These are phyloP conservation scores for Plasmodium vivax DNA, from an alignment of 169 alveolate species.

Conservation along the genomic window DNA sequence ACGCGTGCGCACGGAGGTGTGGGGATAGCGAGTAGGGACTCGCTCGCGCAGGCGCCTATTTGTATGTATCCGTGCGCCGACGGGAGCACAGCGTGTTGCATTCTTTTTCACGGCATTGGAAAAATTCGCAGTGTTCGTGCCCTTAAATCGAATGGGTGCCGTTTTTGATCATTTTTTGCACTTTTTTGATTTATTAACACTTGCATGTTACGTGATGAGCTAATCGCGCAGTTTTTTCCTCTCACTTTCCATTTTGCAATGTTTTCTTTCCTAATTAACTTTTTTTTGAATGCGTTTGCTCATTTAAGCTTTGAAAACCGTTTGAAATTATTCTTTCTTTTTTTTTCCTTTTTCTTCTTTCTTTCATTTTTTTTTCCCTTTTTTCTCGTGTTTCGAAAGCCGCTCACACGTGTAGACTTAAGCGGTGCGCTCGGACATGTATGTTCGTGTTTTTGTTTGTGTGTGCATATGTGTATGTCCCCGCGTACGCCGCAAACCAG, in stretches of 20 bases:
- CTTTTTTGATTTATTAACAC: not conserved
- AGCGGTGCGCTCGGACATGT: not conserved
- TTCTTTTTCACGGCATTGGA: not conserved
- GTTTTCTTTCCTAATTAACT: not conserved
- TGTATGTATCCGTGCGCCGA: not conserved
- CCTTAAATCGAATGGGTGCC: not conserved
- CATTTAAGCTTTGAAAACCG: conserved; percentile 9
- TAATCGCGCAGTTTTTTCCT: not conserved
- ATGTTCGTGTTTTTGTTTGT: conserved; percentile 4
- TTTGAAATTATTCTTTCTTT: not conserved
- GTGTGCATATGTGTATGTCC: not conserved
- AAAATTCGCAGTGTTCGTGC: not conserved
- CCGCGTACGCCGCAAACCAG: not conserved
- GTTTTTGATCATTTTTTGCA: not conserved
- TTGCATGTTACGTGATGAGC: not conserved
- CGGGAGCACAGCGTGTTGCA: not conserved
- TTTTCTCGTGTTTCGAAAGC: not conserved
- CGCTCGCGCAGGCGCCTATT: not conserved
- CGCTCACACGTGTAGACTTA: not conserved
- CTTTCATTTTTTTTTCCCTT: not conserved
- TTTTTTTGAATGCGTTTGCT: conserved; percentile 8
- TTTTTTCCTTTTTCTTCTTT: not conserved
- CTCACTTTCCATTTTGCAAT: not conserved
- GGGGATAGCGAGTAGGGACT: not conserved
- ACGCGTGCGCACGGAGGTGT: not conserved